phyloP scores from a whole-genome alignment of 192 early-diverging fungal genomes.

The Radiomyces spectabilis region DNA sequence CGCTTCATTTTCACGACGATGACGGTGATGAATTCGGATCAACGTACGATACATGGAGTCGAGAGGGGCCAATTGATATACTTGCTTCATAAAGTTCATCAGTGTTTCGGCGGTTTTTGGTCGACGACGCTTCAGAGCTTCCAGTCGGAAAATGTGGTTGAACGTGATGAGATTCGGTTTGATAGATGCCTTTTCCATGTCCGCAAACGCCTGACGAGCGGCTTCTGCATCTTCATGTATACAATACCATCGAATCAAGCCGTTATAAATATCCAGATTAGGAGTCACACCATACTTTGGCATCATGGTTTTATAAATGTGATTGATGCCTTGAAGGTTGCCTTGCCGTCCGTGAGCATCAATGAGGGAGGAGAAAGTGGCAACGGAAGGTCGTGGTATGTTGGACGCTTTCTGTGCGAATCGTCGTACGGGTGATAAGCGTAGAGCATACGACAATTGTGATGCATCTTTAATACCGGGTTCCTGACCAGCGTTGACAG shows the following conservation, averaged over 20 bases:
- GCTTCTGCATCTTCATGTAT: conserved; percentile 10
- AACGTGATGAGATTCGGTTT: conserved; percentile 27
- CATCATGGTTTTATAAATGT: conserved; percentile 28
- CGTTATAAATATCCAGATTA: conserved; percentile 12
- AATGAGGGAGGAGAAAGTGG: conserved; percentile 21
- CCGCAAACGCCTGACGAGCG: conserved; percentile 17
- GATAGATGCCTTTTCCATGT: conserved; percentile 17
- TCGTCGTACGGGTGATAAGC: too few species aligned
- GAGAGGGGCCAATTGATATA: conserved; percentile 16
- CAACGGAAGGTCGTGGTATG: neutral
- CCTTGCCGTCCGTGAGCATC: conserved; percentile 24
- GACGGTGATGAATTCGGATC: conserved; percentile 21
- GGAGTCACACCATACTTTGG: conserved; percentile 10
- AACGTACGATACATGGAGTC: conserved; percentile 19
- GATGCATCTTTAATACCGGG: too few species aligned
- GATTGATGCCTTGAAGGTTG: conserved; percentile 9
- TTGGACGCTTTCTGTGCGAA: neutral
- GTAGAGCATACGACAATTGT: too few species aligned
- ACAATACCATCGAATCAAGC: conserved; percentile 27
- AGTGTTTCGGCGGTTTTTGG: conserved; percentile 13
- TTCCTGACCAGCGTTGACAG: too few species aligned
- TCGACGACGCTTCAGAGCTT: conserved; percentile 17
- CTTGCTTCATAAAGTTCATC: conserved; percentile 17
- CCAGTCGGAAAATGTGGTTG: conserved; percentile 26
- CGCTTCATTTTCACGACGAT: conserved; percentile 20